These are phyloP conservation scores for Nakazawaea pomicola DNA, from an alignment of 805 yeast species.

Conservation along the genomic window DNA sequence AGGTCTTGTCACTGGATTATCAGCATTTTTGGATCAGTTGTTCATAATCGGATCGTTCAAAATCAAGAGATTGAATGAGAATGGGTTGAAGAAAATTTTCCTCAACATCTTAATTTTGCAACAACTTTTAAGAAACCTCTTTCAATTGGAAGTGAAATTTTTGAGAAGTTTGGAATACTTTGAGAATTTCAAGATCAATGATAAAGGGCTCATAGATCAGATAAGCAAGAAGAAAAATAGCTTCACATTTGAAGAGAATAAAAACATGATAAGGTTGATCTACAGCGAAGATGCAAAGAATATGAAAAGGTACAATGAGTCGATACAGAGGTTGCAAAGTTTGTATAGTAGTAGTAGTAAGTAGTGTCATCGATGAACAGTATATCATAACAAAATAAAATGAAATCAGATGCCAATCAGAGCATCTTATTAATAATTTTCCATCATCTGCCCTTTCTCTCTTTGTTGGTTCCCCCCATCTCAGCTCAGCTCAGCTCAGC, in stretches of 20 bases:
- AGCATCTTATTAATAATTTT: too few species aligned
- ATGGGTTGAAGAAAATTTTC: constrained; percentile 55
- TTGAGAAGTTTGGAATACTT: constrained; percentile 49
- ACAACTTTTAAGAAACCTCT: constrained; percentile 61
- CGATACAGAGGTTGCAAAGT: neutral
- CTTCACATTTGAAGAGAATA: constrained; percentile 39
- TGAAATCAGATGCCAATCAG: too few species aligned
- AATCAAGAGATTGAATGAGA: constrained; percentile 44
- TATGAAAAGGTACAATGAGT: constrained; percentile 6
- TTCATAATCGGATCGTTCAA: constrained; percentile 48
- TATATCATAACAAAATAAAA: too few species aligned
- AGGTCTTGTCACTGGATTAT: constrained; percentile 41
- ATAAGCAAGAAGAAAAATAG: constrained; percentile 28
- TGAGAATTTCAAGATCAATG: constrained; percentile 46
- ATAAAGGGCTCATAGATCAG: constrained; percentile 39
- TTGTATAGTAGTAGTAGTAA: too few species aligned
- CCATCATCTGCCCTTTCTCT: too few species aligned
- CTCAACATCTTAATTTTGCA: constrained; percentile 62
- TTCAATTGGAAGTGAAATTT: constrained; percentile 41
- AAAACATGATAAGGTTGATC: constrained; percentile 48
- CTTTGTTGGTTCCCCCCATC: too few species aligned
- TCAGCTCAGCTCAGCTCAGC: too few species aligned
- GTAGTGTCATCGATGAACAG: too few species aligned
- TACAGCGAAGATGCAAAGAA: constrained; percentile 31
- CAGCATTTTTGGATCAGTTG: constrained; percentile 44